Percentiles rank a stretch among this genome's conserved stretches.
phyloP scores from a whole-genome alignment of 768 basidiomycete species.

The Pleurotus eryngii region DNA sequence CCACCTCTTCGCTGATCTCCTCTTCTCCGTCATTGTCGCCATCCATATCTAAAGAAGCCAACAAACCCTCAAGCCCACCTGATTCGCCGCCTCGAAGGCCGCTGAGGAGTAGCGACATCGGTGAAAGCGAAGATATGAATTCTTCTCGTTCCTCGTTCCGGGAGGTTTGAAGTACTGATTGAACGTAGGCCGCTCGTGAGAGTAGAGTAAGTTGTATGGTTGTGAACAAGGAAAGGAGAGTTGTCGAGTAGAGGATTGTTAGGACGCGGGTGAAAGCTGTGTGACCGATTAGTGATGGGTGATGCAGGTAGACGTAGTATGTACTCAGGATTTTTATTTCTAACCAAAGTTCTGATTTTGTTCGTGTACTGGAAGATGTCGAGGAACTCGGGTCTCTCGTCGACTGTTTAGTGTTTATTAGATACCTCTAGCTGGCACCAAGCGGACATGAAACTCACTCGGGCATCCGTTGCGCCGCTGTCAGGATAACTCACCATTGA shows the following conservation, averaged over 20 bases:
- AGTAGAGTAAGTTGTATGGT: slow-evolving; percentile 83
- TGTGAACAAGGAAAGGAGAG: slow-evolving; percentile 83
- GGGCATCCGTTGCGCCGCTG: slow-evolving; percentile 14
- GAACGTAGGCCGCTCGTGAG: slow-evolving; percentile 76
- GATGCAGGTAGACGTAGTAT: slow-evolving; percentile 17
- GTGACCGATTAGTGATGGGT: neutral
- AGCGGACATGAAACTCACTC: neutral
- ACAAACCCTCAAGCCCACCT: slow-evolving; percentile 11
- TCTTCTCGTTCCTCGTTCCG: slow-evolving; percentile 53
- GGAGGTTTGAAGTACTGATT: slow-evolving; percentile 59
- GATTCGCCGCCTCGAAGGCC: slow-evolving; percentile 18
- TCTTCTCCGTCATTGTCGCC: slow-evolving; percentile 20
- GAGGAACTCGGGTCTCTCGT: slow-evolving; percentile 12
- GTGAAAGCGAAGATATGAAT: slow-evolving; percentile 37
- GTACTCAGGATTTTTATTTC: slow-evolving; percentile 86
- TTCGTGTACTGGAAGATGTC: slow-evolving; percentile 25
- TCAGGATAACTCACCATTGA: slow-evolving; percentile 28
- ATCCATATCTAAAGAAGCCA: slow-evolving; percentile 10
- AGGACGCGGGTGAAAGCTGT: slow-evolving; percentile 85
- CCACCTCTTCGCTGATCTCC: slow-evolving; percentile 58
- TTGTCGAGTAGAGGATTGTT: slow-evolving; percentile 82
- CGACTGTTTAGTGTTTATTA: slow-evolving; percentile 16
- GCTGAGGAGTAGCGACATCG: slow-evolving; percentile 33
- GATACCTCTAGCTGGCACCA: neutral
- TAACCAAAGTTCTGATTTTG: slow-evolving; percentile 87